These are phyloP conservation scores for Lasiodiplodia sp. DNA, from an alignment of 2,329 filamentous ascomycete species.

Conservation along the genomic window DNA sequence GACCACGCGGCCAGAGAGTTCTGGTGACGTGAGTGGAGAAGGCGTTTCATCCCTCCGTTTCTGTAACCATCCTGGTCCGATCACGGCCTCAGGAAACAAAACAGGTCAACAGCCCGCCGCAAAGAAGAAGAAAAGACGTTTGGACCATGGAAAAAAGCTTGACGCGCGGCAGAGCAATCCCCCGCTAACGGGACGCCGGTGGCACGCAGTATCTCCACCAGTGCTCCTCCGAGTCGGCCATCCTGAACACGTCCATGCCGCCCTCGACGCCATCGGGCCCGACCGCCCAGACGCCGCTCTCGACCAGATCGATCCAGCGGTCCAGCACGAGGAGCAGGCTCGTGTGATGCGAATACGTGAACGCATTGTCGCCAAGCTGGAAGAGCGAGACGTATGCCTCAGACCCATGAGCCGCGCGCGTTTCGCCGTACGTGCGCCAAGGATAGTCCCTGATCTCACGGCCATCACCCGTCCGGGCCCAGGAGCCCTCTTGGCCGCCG, in stretches of 20 bases:
- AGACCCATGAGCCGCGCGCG: background rate
- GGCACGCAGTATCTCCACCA: conserved; percentile 28
- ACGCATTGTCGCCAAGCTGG: conserved; percentile 19
- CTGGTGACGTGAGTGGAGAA: conserved; percentile 12
- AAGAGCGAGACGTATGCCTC: conserved; percentile 1
- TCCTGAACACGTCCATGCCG: conserved; percentile 13
- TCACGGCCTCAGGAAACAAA: conserved; percentile 11
- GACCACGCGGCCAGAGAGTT: background rate
- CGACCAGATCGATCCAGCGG: conserved; percentile 12
- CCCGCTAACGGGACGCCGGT: background rate
- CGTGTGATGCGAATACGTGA: background rate
- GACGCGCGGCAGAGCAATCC: conserved; percentile 7
- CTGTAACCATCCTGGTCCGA: background rate
- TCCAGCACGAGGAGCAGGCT: background rate
- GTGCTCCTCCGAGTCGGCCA: conserved; percentile 9
- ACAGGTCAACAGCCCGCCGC: background rate
- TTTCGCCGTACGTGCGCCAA: background rate
- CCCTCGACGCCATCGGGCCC: conserved; percentile 6
- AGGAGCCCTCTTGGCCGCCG: background rate
- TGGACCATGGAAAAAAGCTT: background rate
- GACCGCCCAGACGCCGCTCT: conserved; percentile 10
- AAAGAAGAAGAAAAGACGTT: background rate
- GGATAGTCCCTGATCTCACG: background rate
- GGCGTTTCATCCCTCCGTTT: conserved; percentile 8
- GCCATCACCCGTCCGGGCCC: background rate